Base-by-base conservation (phyloP, 2,329 filamentous ascomycete species). In the Oidium heveae region DNA sequence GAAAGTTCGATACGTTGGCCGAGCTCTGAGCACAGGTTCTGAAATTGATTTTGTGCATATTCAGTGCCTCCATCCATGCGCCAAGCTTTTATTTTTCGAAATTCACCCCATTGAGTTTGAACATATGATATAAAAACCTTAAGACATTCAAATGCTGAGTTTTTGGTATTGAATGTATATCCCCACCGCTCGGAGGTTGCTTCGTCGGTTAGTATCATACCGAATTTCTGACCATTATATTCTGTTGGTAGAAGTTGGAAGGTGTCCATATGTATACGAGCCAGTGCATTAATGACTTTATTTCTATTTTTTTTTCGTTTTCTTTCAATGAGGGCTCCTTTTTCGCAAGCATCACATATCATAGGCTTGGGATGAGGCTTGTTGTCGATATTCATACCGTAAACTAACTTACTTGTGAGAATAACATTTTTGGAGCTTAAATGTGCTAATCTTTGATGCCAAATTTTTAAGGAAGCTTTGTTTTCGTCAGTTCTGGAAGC, bases 1-100 rank as follows among this genome's bases (percentile, higher is more conserved):
- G 52, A 43, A 41, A 22, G 22, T 37, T 53, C 39, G 24, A 57
- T 41, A n/a, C 52, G 24, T 28, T 32, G 41, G 32, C 51, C 55
- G 36, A 52, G 49, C 16, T 52, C 10, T 52, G 49, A 3, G 13
- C 49, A 52, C 49, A 52, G 6, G 3, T 32, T 12, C 15, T 49
- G 3, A 32, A 49, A 49, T 49, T 28, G 18, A 10, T 22, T 2
- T 3, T 2, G 49, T 2, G 28, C 4, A 52, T 36, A 36, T 52
- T 52, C 32, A 4, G 15, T 36, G 2, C 49, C 32, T 4, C 49
- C 49, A 52, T 52, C 49, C 49, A 52, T n/a, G 7, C 49, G 49
- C 49, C 49, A 52, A 4, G 18, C 36, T 44, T 43, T 53, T 16
- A 53, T 53, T 18, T 53, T 37, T 43, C 16, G 51, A 32, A 43